A percentile compares a stretch with the other conserved stretches of the same genome.
These are phyloP conservation scores for Phlyctochytrium bullatum DNA, from an alignment of 192 early-diverging fungal species.

Conservation along the genomic window DNA sequence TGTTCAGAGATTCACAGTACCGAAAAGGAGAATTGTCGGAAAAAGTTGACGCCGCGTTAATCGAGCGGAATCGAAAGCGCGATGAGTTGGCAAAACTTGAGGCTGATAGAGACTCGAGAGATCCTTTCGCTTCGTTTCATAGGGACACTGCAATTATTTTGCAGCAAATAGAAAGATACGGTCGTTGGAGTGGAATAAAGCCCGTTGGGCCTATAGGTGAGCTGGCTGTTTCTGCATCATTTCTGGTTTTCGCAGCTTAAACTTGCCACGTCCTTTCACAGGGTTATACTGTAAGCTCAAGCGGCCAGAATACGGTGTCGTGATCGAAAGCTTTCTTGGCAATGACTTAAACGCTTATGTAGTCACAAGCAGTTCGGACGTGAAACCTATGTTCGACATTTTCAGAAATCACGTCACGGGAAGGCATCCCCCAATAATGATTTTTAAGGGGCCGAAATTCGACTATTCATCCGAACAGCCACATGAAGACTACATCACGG, in stretches of 20 bases:
- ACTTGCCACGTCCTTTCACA: neutral
- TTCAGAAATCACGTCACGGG: neutral
- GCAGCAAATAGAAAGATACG: too few species aligned
- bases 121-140: too few species aligned
- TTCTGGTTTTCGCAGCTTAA: neutral
- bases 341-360: neutral
- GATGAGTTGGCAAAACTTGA: too few species aligned
- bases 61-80: too few species aligned
- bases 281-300: neutral
- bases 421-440: neutral
- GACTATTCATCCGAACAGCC: neutral
- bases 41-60: too few species aligned
- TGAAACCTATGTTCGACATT: neutral
- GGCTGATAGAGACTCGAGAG: too few species aligned
- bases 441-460: neutral
- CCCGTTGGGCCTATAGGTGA: too few species aligned
- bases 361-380: neutral
- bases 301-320: neutral
- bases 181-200: too few species aligned
- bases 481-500: neutral
- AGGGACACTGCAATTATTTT: too few species aligned
- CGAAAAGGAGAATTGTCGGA: too few species aligned
- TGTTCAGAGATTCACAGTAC: too few species aligned
- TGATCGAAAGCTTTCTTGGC: neutral
- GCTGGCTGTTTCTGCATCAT: too few species aligned